Evolutionary conservation across 2,329 filamentous ascomycete species (phyloP).

Genomic region (Coniochaeta sp.): DNA sequence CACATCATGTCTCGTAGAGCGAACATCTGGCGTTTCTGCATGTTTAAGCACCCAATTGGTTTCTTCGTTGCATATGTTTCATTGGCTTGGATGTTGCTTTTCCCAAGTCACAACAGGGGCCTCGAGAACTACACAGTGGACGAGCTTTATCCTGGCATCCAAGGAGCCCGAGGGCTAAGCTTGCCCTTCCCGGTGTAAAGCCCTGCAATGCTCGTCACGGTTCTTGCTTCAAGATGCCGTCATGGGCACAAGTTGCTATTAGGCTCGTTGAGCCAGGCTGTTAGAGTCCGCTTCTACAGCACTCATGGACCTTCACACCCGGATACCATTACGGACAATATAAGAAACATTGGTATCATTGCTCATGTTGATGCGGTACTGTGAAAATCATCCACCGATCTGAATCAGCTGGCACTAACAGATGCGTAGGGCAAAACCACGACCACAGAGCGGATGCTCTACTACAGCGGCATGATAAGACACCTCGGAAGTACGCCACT

Average conservation of each 20-base stretch:
- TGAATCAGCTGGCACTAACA: neutral
- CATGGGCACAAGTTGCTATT: neutral
- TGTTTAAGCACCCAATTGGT: neutral
- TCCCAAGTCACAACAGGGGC: neutral
- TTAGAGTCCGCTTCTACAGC: neutral
- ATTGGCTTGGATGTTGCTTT: neutral
- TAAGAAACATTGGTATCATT: conserved; percentile 95
- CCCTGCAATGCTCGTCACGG: neutral
- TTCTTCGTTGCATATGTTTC: neutral
- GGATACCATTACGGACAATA: conserved; percentile 45
- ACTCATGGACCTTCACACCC: conserved; percentile 15
- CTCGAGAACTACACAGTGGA: neutral
- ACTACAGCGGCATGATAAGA: conserved; percentile 83
- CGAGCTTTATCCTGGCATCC: neutral
- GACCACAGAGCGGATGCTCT: conserved; percentile 98
- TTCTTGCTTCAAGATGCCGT: neutral
- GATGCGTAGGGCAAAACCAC: conserved; percentile 75
- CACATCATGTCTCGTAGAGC: neutral
- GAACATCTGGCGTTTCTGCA: neutral
- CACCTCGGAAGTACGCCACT: conserved; percentile 59
- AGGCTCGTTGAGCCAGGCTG: neutral
- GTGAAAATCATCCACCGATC: conserved; percentile 13
- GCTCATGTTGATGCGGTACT: conserved; percentile 87
- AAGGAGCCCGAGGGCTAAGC: neutral
- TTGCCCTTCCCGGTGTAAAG: neutral